phyloP scores from a whole-genome alignment of 2,329 filamentous ascomycete genomes.

The Teratosphaeria viscida region DNA sequence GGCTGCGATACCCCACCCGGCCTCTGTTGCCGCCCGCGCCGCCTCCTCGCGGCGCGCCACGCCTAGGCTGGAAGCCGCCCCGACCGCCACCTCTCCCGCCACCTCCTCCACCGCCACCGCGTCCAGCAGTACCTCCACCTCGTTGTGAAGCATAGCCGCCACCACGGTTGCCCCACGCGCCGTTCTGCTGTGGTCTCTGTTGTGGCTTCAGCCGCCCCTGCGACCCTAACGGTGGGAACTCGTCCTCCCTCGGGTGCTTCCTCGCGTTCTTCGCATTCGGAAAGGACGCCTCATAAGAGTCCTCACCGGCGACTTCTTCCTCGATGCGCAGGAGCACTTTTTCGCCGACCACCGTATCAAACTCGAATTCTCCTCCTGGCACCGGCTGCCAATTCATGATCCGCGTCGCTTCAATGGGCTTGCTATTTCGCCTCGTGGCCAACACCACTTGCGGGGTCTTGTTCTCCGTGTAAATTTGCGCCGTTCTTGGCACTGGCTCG shows the following conservation, averaged over 20 bases:
- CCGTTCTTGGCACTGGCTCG: conserved; percentile 56
- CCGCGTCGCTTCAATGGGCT: conserved; percentile 67
- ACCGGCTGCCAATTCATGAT: conserved; percentile 80
- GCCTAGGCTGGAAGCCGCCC: conserved; percentile 29
- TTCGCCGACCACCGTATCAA: conserved; percentile 78
- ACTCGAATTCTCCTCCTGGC: conserved; percentile 51
- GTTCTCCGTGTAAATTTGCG: conserved; percentile 69
- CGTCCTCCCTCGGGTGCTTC: conserved; percentile 51
- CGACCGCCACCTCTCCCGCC: conserved; percentile 22
- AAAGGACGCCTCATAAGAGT: conserved; percentile 53
- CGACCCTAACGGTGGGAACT: conserved; percentile 26
- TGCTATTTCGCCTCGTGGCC: conserved; percentile 63
- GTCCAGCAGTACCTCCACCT: conserved; percentile 24
- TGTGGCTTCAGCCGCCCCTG: conserved; percentile 21
- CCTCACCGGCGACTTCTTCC: conserved; percentile 53
- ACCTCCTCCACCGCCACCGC: conserved; percentile 6
- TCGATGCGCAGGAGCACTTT: conserved; percentile 77
- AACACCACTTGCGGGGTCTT: conserved; percentile 70
- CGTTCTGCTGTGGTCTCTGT: conserved; percentile 10
- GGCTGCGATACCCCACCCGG: conserved; percentile 29
- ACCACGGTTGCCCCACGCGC: not conserved
- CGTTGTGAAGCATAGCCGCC: conserved; percentile 24
- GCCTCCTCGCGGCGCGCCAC: conserved; percentile 9
- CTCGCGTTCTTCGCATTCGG: conserved; percentile 51
- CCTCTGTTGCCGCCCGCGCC: conserved; percentile 19